A percentile compares a stretch with the other conserved stretches of the same genome.
phyloP scores from a whole-genome alignment of 164 flowering plant species.

The Santalum album region DNA sequence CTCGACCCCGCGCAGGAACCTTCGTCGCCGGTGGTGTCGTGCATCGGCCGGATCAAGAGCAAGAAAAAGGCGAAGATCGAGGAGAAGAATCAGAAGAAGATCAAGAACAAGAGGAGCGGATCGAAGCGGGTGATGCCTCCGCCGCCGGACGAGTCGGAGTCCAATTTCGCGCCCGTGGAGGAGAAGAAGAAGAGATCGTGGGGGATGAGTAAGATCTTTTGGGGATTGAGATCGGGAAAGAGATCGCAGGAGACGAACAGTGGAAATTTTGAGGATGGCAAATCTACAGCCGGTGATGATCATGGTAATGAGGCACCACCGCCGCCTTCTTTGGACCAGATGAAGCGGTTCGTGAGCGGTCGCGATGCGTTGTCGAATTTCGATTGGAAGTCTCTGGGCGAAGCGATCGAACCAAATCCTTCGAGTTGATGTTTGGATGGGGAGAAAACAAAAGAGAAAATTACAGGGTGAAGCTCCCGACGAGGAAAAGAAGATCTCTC shows the following conservation, averaged over 20 bases:
- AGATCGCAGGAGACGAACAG: not conserved
- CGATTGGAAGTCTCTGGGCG: constrained; percentile 8
- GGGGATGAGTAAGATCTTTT: not conserved
- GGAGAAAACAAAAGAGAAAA: too few species aligned
- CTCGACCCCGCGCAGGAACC: constrained; percentile 11
- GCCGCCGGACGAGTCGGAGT: not conserved
- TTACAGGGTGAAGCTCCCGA: too few species aligned
- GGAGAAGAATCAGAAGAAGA: too few species aligned
- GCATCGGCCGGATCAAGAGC: constrained; percentile 19
- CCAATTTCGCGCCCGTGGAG: not conserved
- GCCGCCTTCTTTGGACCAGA: constrained; percentile 6
- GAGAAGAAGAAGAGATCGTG: constrained; percentile 2
- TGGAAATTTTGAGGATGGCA: too few species aligned
- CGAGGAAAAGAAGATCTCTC: too few species aligned
- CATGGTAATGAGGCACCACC: not conserved
- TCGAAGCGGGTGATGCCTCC: not conserved
- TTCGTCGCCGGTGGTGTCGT: constrained; percentile 20
- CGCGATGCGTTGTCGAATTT: constrained; percentile 13
- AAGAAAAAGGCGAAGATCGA: constrained; percentile 9
- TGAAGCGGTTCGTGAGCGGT: constrained; percentile 9
- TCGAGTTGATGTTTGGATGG: too few species aligned
- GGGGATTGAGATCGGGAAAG: not conserved
- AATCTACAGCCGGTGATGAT: not conserved
- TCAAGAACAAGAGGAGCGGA: not conserved
- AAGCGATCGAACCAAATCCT: not conserved